These are phyloP conservation scores for Phialocephala sp. DNA, from an alignment of 2,329 filamentous ascomycete genomes.

Conservation along the genomic window DNA sequence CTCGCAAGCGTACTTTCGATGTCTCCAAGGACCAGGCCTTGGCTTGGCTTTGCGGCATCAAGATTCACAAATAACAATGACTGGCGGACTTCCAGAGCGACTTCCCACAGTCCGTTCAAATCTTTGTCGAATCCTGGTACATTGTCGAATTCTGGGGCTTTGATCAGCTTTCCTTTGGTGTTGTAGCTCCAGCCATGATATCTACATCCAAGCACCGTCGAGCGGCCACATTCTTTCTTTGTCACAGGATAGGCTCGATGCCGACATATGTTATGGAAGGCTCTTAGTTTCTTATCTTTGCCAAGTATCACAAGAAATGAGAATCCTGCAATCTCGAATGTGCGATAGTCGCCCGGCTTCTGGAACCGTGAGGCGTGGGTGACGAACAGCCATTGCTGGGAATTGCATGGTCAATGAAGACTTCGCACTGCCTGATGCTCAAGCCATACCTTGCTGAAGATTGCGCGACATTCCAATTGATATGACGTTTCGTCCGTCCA, in stretches of 20 bases:
- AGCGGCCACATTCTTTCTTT: slow-evolving; percentile 39
- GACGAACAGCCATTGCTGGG: slow-evolving; percentile 38
- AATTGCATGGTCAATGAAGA: slow-evolving; percentile 5
- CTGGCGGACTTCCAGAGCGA: slow-evolving; percentile 28
- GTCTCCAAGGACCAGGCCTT: slow-evolving; percentile 11
- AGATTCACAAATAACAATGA: slow-evolving; percentile 39
- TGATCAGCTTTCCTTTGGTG: slow-evolving; percentile 38
- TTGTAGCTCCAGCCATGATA: slow-evolving; percentile 43
- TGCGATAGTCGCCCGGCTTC: slow-evolving; percentile 41
- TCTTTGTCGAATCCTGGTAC: slow-evolving; percentile 38
- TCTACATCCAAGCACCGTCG: slow-evolving; percentile 38
- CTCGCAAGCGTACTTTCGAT: slow-evolving; percentile 11
- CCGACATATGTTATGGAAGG: slow-evolving; percentile 42
- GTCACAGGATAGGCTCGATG: slow-evolving; percentile 41
- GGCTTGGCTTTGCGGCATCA: slow-evolving; percentile 19
- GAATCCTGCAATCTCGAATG: slow-evolving; percentile 38
- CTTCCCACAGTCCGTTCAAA: slow-evolving; percentile 38
- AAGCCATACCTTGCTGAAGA: slow-evolving; percentile 38
- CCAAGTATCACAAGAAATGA: slow-evolving; percentile 40
- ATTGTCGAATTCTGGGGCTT: slow-evolving; percentile 41
- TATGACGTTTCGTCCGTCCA: slow-evolving; percentile 36
- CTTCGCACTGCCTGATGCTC: neutral
- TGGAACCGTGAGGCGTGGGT: slow-evolving; percentile 36
- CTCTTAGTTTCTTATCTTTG: slow-evolving; percentile 36
- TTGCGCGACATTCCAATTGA: slow-evolving; percentile 36